Evolutionary conservation across 257 asterid genomes (phyloP).

Genomic region (Solanum etuberosum): DNA sequence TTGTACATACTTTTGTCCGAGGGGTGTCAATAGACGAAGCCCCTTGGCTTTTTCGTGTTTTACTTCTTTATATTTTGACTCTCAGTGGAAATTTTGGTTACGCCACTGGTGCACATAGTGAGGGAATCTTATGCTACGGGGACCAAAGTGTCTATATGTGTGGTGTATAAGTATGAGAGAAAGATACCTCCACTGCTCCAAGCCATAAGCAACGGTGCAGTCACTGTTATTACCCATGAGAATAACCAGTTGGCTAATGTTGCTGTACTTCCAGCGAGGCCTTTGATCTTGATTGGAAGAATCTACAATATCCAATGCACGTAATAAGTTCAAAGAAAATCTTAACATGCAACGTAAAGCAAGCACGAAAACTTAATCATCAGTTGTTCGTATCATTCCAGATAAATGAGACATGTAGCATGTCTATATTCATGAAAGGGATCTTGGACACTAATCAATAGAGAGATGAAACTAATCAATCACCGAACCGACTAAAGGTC

Average conservation of each 20-base stretch:
- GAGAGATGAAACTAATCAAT: background rate
- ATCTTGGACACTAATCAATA: background rate
- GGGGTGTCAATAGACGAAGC: background rate
- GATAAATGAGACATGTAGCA: background rate
- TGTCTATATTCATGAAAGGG: background rate
- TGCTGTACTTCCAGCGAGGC: constrained; percentile 84
- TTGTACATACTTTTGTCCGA: background rate
- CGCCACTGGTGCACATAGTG: background rate
- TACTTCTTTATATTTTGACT: background rate
- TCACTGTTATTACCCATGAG: constrained; percentile 64
- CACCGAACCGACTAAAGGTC: background rate
- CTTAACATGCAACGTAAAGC: background rate
- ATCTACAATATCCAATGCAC: constrained; percentile 29
- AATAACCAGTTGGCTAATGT: constrained; percentile 66
- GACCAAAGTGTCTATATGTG: background rate
- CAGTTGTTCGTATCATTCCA: background rate
- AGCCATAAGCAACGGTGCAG: constrained; percentile 63
- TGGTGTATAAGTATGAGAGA: background rate
- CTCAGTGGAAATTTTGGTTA: background rate
- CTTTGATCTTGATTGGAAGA: constrained; percentile 77
- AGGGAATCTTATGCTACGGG: background rate
- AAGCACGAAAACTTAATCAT: background rate
- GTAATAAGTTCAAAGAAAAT: background rate
- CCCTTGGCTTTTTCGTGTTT: background rate
- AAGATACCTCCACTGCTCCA: constrained; percentile 74